Evolutionary conservation across 129 eudicot species (phyloP), one percentile per base, ranked within the genome.

Genomic region (Cynara cardunculus): DNA sequence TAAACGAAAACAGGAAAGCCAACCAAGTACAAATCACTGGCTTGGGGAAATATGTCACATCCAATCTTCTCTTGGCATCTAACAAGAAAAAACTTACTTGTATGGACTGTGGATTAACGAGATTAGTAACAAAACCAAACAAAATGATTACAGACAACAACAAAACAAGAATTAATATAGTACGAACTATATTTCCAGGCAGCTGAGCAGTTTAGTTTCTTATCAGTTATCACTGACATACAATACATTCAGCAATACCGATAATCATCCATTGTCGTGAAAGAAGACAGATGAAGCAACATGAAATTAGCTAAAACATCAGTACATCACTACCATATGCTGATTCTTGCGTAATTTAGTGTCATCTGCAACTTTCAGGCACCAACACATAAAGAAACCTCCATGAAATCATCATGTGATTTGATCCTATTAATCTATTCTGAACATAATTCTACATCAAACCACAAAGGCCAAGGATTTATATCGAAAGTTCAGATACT

Each of bases 391-490:
- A 35, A 1, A 32, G 26, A 64, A 76, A 66, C 61, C 61, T 34
- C 61, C 11, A 26, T 78, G 49, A 68, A 68, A 69, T 69, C 32
- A 78, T 77, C 64, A 46, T 30, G 22, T 12, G 4, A 67, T n/a
- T 11, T 37, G 5, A 61, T 13, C 59, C 35, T 25, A 9, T 37
- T 9, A 64, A 77, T 77, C 59, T 19, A 13, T 35, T 77, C 73
- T 16, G 11, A 37, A 65, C 81, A 77, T 18, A 14, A 77, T 65
- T 65, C 65, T 24, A 49, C 41, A 24, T 39, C 73, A 24, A 16
- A 65, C 14, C 19, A 76, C 25, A 35, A 64, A 34, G 72, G 56
- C 80, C 53, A 75, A 75, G 4, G 72, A 76, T 76, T 25, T 69
- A 22, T 10, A 67, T 10, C 10, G 26, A 19, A 27, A 24, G 28